Evolutionary conservation across 2,329 filamentous ascomycete genomes (phyloP).

Genomic region (Beauveria varroae): DNA sequence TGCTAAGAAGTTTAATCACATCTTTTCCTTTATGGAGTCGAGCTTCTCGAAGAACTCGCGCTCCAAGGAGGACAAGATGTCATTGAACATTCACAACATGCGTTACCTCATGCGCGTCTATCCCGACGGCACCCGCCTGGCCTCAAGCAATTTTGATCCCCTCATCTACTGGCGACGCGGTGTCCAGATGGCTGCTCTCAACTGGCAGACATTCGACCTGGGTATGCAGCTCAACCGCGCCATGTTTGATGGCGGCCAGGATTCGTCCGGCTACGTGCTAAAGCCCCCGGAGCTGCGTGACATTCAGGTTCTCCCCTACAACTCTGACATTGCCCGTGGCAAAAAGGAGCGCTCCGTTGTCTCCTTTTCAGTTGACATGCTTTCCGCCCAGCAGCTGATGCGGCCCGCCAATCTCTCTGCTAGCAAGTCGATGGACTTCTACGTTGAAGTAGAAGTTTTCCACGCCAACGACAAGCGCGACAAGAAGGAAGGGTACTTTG

Average conservation of each 20-base stretch:
- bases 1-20: conserved; percentile 84
- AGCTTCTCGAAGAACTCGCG: conserved; percentile 77
- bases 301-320: conserved; percentile 50
- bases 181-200: conserved; percentile 95
- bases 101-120: conserved; percentile 91
- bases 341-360: conserved; percentile 77
- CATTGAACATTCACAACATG: conserved; percentile 85
- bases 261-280: conserved; percentile 84
- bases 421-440: conserved; percentile 76
- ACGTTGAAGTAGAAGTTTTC: conserved; percentile 91
- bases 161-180: conserved; percentile 89
- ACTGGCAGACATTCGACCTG: conserved; percentile 96
- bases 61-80: conserved; percentile 65
- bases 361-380: conserved; percentile 76
- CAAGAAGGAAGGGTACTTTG: conserved; percentile 67
- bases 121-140: conserved; percentile 71
- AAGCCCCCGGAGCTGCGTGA: conserved; percentile 83
- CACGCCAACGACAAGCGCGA: conserved; percentile 90
- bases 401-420: conserved; percentile 66
- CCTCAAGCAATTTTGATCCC: conserved; percentile 91
- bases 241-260: conserved; percentile 88
- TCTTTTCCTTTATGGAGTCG: conserved; percentile 89
- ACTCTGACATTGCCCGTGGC: conserved; percentile 42
- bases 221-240: conserved; percentile 95
- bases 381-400: conserved; percentile 93